Conservation (phyloP, 495 filamentous ascomycete genomes). For the Neurospora cerealis region DNA sequence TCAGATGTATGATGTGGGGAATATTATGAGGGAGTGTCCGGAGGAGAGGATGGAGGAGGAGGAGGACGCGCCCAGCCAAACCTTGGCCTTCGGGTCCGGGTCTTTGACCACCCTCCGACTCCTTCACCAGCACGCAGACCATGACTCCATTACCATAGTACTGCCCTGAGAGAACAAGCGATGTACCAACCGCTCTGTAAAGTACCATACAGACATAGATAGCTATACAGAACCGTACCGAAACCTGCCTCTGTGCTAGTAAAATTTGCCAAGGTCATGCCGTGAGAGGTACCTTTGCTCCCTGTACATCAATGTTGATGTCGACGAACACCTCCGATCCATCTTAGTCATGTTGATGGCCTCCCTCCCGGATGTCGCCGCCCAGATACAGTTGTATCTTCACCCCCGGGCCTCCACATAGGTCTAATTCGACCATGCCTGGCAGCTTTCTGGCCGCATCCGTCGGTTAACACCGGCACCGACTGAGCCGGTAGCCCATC, state of each 20-base stretch:
- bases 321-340: not conserved
- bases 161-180: not conserved
- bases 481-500: not conserved
- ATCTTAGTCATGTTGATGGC: not conserved
- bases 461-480: not conserved
- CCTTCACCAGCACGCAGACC: not conserved
- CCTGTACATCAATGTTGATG: not conserved
- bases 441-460: not conserved
- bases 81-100: accelerated
- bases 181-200: not conserved
- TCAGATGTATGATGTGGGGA: not conserved
- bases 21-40: not conserved
- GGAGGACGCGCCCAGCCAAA: accelerated
- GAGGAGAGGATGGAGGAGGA: not conserved
- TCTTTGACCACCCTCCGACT: accelerated
- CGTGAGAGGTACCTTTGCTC: not conserved
- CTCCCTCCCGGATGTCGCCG: accelerated
- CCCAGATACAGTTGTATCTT: not conserved
- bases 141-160: not conserved
- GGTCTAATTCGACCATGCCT: not conserved
- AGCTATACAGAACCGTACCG: not conserved
- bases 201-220: not conserved
- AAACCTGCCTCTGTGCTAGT: not conserved
- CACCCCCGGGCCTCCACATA: not conserved
- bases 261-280: not conserved